Percentiles rank a stretch among this genome's conserved stretches.
These are phyloP conservation scores for Neurospora pannonica DNA, from an alignment of 495 filamentous ascomycete species.

Conservation along the genomic window DNA sequence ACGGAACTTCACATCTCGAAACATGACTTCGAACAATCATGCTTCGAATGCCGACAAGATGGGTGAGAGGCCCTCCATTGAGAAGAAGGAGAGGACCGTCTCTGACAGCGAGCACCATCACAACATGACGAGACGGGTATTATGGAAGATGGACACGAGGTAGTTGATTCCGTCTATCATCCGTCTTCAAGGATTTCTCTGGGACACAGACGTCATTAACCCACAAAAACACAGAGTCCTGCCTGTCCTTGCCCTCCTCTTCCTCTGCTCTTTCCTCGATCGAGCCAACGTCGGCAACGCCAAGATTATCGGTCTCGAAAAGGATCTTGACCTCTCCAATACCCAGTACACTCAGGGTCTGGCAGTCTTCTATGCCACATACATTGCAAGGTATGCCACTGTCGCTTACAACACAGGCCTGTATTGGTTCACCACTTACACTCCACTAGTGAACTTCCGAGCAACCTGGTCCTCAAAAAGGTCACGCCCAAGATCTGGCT, in stretches of 20 bases:
- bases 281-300: slow-evolving; percentile 79
- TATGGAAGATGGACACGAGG: slow-evolving; percentile 20
- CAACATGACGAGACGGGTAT: slow-evolving; percentile 6
- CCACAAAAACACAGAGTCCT: slow-evolving; percentile 32
- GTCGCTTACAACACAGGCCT: slow-evolving; percentile 6
- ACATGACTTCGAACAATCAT: background rate
- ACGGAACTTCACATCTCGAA: background rate
- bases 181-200: background rate
- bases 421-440: background rate
- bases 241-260: slow-evolving; percentile 39
- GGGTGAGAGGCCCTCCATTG: background rate
- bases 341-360: slow-evolving; percentile 60
- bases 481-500: slow-evolving; percentile 53
- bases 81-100: background rate
- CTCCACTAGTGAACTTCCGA: slow-evolving; percentile 57
- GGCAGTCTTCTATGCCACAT: slow-evolving; percentile 47
- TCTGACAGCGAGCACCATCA: background rate
- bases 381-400: slow-evolving; percentile 34
- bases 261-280: slow-evolving; percentile 61
- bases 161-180: background rate
- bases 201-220: background rate
- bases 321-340: slow-evolving; percentile 53
- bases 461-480: slow-evolving; percentile 76
- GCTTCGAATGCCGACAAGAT: background rate
- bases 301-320: slow-evolving; percentile 59